These are phyloP conservation scores for Talaromyces marneffei DNA, from an alignment of 2,329 filamentous ascomycete species.

Conservation along the genomic window DNA sequence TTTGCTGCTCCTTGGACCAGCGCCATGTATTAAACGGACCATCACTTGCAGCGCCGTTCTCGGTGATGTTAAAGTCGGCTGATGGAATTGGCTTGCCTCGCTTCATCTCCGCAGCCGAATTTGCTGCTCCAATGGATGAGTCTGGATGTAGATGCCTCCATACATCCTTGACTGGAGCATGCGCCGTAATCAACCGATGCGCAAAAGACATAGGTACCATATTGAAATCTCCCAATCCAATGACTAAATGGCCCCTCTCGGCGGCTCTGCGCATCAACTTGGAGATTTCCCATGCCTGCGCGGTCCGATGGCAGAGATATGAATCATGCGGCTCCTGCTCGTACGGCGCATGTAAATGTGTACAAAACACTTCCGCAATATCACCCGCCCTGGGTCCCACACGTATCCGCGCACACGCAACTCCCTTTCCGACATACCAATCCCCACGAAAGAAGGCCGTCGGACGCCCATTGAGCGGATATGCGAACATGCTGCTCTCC, in stretches of 20 bases:
- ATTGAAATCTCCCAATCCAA: slow-evolving; percentile 92
- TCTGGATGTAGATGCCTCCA: slow-evolving; percentile 82
- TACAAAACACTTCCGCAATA: slow-evolving; percentile 83
- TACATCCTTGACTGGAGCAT: slow-evolving; percentile 70
- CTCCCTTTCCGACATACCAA: slow-evolving; percentile 93
- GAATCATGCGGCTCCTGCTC: slow-evolving; percentile 72
- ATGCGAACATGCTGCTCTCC: slow-evolving; percentile 77
- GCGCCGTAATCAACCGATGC: slow-evolving; percentile 73
- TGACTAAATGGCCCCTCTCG: slow-evolving; percentile 72
- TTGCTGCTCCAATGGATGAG: slow-evolving; percentile 69
- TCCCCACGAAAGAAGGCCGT: slow-evolving; percentile 92
- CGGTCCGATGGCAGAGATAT: slow-evolving; percentile 82
- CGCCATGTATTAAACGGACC: slow-evolving; percentile 87
- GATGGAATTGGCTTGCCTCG: slow-evolving; percentile 64
- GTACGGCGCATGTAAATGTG: slow-evolving; percentile 86
- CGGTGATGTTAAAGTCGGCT: slow-evolving; percentile 67
- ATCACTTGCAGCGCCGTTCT: slow-evolving; percentile 85
- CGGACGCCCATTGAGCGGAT: slow-evolving; percentile 87
- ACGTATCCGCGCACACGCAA: slow-evolving; percentile 74
- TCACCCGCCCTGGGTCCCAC: slow-evolving; percentile 61
- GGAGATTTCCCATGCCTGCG: slow-evolving; percentile 91
- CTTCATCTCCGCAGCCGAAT: slow-evolving; percentile 61
- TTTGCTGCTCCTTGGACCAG: slow-evolving; percentile 68
- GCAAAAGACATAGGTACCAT: slow-evolving; percentile 84
- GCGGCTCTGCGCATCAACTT: slow-evolving; percentile 79